These are phyloP conservation scores for Zymoseptoria passerinii DNA, from an alignment of 2,329 filamentous ascomycete genomes.

Conservation along the genomic window DNA sequence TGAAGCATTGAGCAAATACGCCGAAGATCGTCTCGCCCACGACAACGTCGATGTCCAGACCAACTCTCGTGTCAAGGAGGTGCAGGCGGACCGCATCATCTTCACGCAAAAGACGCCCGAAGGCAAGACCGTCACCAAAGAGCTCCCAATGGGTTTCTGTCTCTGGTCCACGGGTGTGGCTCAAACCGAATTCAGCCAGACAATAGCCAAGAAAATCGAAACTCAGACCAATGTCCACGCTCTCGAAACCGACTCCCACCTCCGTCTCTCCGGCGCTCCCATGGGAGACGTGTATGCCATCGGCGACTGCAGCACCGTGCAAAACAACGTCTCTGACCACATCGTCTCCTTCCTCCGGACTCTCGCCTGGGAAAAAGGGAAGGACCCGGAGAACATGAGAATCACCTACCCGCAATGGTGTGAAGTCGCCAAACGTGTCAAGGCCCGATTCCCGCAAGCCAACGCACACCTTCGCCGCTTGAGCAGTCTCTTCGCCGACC, in stretches of 20 bases:
- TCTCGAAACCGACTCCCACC: conserved; percentile 87
- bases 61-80: conserved; percentile 87
- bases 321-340: conserved; percentile 92
- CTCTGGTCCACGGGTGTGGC: conserved; percentile 95
- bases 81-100: conserved; percentile 71
- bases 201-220: conserved; percentile 66
- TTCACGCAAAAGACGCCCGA: conserved; percentile 75
- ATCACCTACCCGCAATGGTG: conserved; percentile 86
- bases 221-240: conserved; percentile 82
- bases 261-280: conserved; percentile 79
- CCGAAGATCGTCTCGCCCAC: conserved; percentile 81
- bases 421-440: conserved; percentile 71
- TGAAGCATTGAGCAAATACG: conserved; percentile 84
- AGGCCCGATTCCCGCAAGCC: conserved; percentile 84
- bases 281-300: conserved; percentile 94
- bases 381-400: conserved; percentile 79
- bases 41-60: conserved; percentile 88
- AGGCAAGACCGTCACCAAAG: conserved; percentile 72
- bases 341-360: conserved; percentile 83
- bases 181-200: conserved; percentile 72
- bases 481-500: conserved; percentile 82
- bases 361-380: conserved; percentile 83
- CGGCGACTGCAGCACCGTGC: conserved; percentile 90
- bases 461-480: conserved; percentile 77
- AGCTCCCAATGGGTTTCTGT: conserved; percentile 91